These are phyloP conservation scores for Talaromyces stipitatus DNA, from an alignment of 495 filamentous ascomycete species.

Conservation along the genomic window DNA sequence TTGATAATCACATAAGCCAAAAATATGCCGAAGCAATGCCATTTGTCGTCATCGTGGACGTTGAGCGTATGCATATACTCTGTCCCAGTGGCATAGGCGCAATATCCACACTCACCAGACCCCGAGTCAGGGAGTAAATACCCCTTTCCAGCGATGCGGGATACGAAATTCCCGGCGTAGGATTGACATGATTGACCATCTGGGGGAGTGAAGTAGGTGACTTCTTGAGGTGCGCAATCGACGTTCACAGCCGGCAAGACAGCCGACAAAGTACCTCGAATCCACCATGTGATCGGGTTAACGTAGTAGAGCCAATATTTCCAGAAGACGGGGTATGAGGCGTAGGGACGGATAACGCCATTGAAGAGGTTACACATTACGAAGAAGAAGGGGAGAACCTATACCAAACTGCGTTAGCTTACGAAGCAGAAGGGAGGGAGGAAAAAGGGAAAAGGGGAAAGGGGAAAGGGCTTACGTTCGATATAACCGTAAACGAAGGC, in stretches of 20 bases:
- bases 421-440: neutral
- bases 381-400: slow-evolving; percentile 67
- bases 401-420: neutral
- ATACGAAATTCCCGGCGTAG: slow-evolving; percentile 52
- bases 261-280: slow-evolving; percentile 63
- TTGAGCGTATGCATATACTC: slow-evolving; percentile 66
- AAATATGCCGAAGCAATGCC: slow-evolving; percentile 75
- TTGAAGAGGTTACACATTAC: slow-evolving; percentile 71
- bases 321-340: slow-evolving; percentile 62
- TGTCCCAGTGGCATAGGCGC: slow-evolving; percentile 54
- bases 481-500: slow-evolving; percentile 72
- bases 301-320: slow-evolving; percentile 73
- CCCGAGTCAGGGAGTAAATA: slow-evolving; percentile 52
- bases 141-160: slow-evolving; percentile 34
- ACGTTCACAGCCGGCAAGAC: slow-evolving; percentile 49
- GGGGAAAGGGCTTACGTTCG: slow-evolving; percentile 43
- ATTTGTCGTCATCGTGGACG: slow-evolving; percentile 56
- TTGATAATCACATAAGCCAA: slow-evolving; percentile 68
- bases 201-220: slow-evolving; percentile 59
- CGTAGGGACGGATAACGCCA: slow-evolving; percentile 60
- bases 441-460: slow-evolving; percentile 52
- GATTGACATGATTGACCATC: slow-evolving; percentile 52
- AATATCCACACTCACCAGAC: slow-evolving; percentile 62
- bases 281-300: slow-evolving; percentile 64
- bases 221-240: slow-evolving; percentile 49